Conservation (phyloP, 306 rosid genomes). For the Casuarina glauca region DNA sequence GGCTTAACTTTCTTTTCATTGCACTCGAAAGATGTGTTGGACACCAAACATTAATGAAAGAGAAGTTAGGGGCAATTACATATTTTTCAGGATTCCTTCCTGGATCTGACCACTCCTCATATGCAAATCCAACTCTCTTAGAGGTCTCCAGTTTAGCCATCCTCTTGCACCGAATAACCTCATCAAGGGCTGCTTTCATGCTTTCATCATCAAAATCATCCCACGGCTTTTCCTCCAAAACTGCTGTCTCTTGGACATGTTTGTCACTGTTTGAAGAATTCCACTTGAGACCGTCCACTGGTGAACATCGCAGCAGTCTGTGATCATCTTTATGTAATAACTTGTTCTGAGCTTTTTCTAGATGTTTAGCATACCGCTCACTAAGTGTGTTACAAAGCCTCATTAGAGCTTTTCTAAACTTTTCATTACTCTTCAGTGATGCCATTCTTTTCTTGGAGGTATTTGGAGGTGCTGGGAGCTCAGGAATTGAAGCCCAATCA, state of each 20-base stretch:
- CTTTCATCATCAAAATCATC: constrained; percentile 66
- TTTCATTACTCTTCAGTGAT: constrained; percentile 49
- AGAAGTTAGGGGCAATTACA: constrained; percentile 38
- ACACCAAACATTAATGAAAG: constrained; percentile 22
- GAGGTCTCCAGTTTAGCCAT: constrained; percentile 66
- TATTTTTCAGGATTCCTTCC: constrained; percentile 35
- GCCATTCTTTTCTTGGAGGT: constrained; percentile 75
- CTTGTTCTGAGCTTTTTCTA: constrained; percentile 49
- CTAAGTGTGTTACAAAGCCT: constrained; percentile 80
- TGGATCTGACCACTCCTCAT: constrained; percentile 55
- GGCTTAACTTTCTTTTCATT: not conserved
- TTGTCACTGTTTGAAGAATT: constrained; percentile 27
- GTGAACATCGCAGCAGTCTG: constrained; percentile 41
- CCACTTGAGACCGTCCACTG: constrained; percentile 30
- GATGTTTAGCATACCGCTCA: constrained; percentile 58
- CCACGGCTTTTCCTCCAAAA: constrained; percentile 63
- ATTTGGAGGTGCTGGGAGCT: constrained; percentile 78
- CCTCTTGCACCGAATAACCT: constrained; percentile 67
- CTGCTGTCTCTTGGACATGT: constrained; percentile 32
- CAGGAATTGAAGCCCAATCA: constrained; percentile 67
- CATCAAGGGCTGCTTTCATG: constrained; percentile 68
- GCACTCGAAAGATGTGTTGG: too few species aligned
- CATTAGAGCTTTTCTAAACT: constrained; percentile 70
- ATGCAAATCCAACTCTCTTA: constrained; percentile 43
- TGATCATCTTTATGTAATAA: constrained; percentile 44